Conservation (phyloP, 345 rosid genomes). For the Odontarrhena argentea region DNA sequence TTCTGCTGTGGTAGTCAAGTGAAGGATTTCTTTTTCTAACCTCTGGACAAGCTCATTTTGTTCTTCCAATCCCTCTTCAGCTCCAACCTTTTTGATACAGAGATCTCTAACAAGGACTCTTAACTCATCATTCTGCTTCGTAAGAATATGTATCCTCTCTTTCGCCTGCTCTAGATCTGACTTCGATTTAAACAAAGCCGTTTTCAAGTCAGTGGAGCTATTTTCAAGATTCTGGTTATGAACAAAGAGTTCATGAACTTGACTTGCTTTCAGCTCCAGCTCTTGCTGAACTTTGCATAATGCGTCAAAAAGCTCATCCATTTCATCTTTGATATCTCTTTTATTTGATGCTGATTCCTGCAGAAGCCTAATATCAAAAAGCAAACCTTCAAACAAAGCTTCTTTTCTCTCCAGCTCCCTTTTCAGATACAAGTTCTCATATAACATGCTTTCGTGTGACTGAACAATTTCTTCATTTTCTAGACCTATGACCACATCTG, state of each 20-base stretch:
- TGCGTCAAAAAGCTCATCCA: constrained; percentile 54
- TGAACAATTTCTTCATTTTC: constrained; percentile 39
- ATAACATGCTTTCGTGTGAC: constrained; percentile 38
- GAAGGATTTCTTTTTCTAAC: constrained; percentile 79
- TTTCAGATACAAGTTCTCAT: constrained; percentile 62
- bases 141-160: constrained; percentile 55
- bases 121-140: constrained; percentile 72
- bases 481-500: constrained; percentile 38
- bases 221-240: constrained; percentile 58
- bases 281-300: constrained; percentile 59
- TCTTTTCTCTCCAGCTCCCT: constrained; percentile 81
- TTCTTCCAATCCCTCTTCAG: constrained; percentile 73
- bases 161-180: constrained; percentile 61
- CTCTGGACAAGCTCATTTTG: constrained; percentile 66
- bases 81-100: constrained; percentile 59
- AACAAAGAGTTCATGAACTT: constrained; percentile 59
- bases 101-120: constrained; percentile 64
- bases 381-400: constrained; percentile 73
- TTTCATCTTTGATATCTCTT: constrained; percentile 72
- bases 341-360: constrained; percentile 83
- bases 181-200: constrained; percentile 51
- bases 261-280: constrained; percentile 63
- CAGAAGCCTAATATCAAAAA: constrained; percentile 84
- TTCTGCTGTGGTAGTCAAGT: constrained; percentile 57
- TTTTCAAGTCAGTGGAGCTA: constrained; percentile 52